Evolutionary conservation across 768 basidiomycete species (phyloP).

Genomic region (Boletus coccyginus): DNA sequence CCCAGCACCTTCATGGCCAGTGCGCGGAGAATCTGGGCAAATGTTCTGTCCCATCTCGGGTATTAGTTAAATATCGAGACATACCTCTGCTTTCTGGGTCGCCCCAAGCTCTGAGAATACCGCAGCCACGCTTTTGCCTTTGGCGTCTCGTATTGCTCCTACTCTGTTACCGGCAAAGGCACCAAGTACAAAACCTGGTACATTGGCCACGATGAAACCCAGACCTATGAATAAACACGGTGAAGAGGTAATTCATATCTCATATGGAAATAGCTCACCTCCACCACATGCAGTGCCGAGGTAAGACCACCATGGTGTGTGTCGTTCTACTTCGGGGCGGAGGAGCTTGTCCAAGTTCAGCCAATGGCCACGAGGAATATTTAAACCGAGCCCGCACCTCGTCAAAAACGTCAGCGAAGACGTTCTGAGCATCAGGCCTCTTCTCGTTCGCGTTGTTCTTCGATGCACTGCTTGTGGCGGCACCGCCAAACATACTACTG

Average conservation of each 20-base stretch:
- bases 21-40: constrained; percentile 67
- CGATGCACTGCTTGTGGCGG: constrained; percentile 26
- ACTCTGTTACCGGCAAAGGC: constrained; percentile 87
- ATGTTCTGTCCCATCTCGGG: neutral
- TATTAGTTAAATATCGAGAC: constrained; percentile 14
- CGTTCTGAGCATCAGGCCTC: constrained; percentile 72
- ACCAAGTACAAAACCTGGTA: constrained; percentile 85
- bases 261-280: constrained; percentile 31
- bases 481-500: constrained; percentile 56
- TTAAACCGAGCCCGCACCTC: constrained; percentile 52
- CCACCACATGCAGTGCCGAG: constrained; percentile 68
- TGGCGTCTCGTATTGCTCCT: constrained; percentile 89
- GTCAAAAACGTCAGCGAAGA: constrained; percentile 90
- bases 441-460: constrained; percentile 35
- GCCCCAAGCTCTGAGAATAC: constrained; percentile 79
- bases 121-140: constrained; percentile 88
- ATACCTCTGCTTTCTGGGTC: constrained; percentile 84
- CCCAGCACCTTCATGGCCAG: constrained; percentile 83
- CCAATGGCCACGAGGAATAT: neutral
- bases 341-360: constrained; percentile 49
- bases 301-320: constrained; percentile 73
- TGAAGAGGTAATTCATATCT: constrained; percentile 33
- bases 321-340: constrained; percentile 75
- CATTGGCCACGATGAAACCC: constrained; percentile 59
- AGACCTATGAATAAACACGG: constrained; percentile 25